Evolutionary conservation across 2,329 filamentous ascomycete species (phyloP).

Genomic region (Geosmithia putterillii): DNA sequence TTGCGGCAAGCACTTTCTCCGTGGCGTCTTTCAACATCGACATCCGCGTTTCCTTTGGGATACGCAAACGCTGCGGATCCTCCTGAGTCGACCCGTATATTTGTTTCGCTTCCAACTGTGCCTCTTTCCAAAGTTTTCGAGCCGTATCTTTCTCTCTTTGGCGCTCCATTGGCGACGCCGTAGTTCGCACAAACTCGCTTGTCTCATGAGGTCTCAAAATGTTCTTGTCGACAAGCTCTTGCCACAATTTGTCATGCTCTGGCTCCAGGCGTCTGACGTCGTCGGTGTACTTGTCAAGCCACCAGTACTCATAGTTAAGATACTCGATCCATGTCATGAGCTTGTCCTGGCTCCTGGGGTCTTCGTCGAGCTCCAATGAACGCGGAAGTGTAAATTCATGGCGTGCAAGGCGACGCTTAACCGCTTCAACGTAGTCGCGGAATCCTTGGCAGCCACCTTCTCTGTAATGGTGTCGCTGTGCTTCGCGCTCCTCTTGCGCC

Average conservation of each 20-base stretch:
- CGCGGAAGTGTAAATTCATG: slow-evolving; percentile 14
- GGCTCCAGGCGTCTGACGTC: slow-evolving; percentile 8
- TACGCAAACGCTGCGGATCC: slow-evolving; percentile 2
- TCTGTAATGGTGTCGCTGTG: neutral
- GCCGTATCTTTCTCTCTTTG: neutral
- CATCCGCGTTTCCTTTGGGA: slow-evolving; percentile 3
- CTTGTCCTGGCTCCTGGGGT: slow-evolving; percentile 15
- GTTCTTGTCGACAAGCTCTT: slow-evolving; percentile 16
- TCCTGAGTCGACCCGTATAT: slow-evolving; percentile 3
- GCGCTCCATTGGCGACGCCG: neutral
- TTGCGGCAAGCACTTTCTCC: slow-evolving; percentile 1
- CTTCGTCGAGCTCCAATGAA: slow-evolving; percentile 16
- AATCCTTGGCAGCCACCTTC: slow-evolving; percentile 5
- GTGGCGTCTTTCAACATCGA: slow-evolving; percentile 2
- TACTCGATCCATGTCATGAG: slow-evolving; percentile 25
- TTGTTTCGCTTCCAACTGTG: neutral
- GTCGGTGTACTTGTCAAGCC: slow-evolving; percentile 8
- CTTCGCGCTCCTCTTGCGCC: neutral
- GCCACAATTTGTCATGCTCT: slow-evolving; percentile 15
- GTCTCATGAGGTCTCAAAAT: slow-evolving; percentile 11
- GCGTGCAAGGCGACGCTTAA: slow-evolving; percentile 12
- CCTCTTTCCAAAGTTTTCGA: slow-evolving; percentile 1
- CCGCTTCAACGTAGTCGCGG: slow-evolving; percentile 10
- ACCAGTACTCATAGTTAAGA: slow-evolving; percentile 16
- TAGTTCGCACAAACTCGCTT: slow-evolving; percentile 4